Conservation (phyloP, 495 filamentous ascomycete species). For the Oleoguttula mirabilis region DNA sequence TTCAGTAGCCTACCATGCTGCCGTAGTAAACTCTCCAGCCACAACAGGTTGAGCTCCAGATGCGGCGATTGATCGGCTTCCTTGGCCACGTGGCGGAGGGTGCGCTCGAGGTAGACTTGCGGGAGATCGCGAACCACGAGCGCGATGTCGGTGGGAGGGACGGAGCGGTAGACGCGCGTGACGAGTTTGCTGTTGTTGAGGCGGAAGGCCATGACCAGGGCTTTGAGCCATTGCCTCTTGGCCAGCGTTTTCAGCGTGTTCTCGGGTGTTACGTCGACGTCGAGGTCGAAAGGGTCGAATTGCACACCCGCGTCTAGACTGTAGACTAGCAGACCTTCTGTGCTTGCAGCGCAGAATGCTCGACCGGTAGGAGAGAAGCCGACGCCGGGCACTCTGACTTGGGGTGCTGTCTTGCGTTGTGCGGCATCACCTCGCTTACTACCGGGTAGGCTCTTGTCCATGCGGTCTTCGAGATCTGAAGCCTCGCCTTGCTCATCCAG, state of each 20-base stretch:
- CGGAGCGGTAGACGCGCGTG: slow-evolving; percentile 70
- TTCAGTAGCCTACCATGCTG: slow-evolving; percentile 73
- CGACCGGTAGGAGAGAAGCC: slow-evolving; percentile 81
- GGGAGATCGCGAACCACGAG: slow-evolving; percentile 72
- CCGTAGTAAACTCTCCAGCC: slow-evolving; percentile 77
- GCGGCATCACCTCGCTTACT: slow-evolving; percentile 75
- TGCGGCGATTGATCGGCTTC: slow-evolving; percentile 84
- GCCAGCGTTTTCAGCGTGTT: slow-evolving; percentile 63
- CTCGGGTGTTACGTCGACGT: slow-evolving; percentile 78
- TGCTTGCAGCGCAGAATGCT: slow-evolving; percentile 87
- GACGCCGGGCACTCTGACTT: slow-evolving; percentile 74
- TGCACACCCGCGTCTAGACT: slow-evolving; percentile 60
- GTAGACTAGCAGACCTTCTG: slow-evolving; percentile 88
- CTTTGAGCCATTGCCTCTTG: slow-evolving; percentile 74
- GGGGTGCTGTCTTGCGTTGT: slow-evolving; percentile 56
- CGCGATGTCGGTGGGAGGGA: slow-evolving; percentile 61
- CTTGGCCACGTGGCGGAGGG: slow-evolving; percentile 73
- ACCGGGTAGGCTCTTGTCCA: slow-evolving; percentile 77
- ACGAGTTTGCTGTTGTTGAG: slow-evolving; percentile 71
- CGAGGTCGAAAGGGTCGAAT: slow-evolving; percentile 94
- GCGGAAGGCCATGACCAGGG: slow-evolving; percentile 91
- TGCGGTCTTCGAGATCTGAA: slow-evolving; percentile 75
- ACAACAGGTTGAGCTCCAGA: slow-evolving; percentile 83
- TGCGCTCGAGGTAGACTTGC: slow-evolving; percentile 66
- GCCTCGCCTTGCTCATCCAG: slow-evolving; percentile 79